Evolutionary conservation across 495 filamentous ascomycete genomes (phyloP).

Genomic region (Amniculicola lignicola): DNA sequence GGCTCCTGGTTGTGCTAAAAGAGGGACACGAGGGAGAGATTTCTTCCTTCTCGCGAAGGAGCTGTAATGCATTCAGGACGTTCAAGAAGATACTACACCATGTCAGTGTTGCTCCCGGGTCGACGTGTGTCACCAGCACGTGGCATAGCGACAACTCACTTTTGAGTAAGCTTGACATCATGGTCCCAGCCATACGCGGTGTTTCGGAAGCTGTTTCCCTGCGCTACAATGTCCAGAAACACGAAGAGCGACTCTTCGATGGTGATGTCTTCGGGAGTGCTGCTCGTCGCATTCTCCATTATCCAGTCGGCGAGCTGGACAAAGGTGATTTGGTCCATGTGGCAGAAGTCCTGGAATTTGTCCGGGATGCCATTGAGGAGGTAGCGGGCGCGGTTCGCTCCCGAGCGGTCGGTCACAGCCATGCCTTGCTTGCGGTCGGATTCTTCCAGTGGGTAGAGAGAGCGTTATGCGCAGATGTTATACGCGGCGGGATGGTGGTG

Average conservation of each 20-base stretch:
- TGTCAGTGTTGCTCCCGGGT: too few species aligned
- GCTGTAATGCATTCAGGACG: conserved; percentile 17
- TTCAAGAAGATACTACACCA: conserved; percentile 29
- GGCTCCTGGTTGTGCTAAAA: conserved; percentile 19
- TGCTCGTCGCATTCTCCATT: conserved; percentile 15
- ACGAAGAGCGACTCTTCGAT: conserved; percentile 31
- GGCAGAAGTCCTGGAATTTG: conserved; percentile 31
- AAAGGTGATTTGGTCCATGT: conserved; percentile 34
- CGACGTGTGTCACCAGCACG: too few species aligned
- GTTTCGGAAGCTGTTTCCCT: conserved; percentile 26
- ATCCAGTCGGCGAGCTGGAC: conserved; percentile 32
- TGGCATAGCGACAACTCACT: conserved; percentile 7
- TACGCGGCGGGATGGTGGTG: too few species aligned
- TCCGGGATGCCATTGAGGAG: conserved; percentile 30
- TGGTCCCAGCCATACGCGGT: conserved; percentile 25
- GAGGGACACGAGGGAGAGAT: conserved; percentile 23
- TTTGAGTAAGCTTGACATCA: conserved; percentile 24
- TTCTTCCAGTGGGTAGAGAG: too few species aligned
- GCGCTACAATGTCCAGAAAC: conserved; percentile 31
- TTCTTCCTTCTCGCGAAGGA: conserved; percentile 25
- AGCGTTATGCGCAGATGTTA: too few species aligned
- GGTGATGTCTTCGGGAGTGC: conserved; percentile 9
- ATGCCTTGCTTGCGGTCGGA: too few species aligned
- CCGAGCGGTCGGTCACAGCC: conserved; percentile 7
- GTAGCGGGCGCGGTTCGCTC: conserved; percentile 9